Evolutionary conservation across 805 yeast genomes (phyloP), one percentile per base, ranked within the genome.

Genomic region (Saccharomycopsis oosterbeekiorum): DNA sequence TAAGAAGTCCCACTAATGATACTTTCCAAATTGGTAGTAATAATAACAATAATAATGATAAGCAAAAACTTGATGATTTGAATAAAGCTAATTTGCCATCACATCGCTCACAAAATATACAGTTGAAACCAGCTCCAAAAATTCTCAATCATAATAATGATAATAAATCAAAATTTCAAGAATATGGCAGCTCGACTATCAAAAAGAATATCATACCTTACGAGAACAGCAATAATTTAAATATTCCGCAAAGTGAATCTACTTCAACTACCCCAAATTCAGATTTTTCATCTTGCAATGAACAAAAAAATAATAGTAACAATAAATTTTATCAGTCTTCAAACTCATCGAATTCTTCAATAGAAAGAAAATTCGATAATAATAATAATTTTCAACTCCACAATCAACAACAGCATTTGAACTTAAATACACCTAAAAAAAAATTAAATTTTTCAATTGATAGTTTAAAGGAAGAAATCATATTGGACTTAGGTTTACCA

Each of bases 401-500:
- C 6, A 21, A 21, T 24, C 26, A 8, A 8, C 53, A 47, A 42
- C 26, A 42, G 10, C 14, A 15, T 21, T 24, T 14, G 24, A 24
- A 47, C 21, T 47, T n/a, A 3, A 47, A 47, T 5, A 21, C 11
- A 10, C 53, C 29, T 19, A 21, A 21, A 21, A 40, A 40, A 15
- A 24, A 56, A 41, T 26, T 56, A 19, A n/a, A 56, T 37, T 24
- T 56, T n/a, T 12, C 9, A 14, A 15, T 26, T n/a, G 39, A 40
- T 14, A 47, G 41, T 56, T 26, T 47, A 14, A 63, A 60, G 54
- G 54, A 56, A 26, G 58, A 55, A n/a, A 41, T 63, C 2, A 58
- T 63, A 11, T 39, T 56, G 4, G 64, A 56, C 14, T 51, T 63
- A 12, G 63, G 62, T 10, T 56, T 63, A 10, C 65, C 65, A 34